Evolutionary conservation across 78 protist genomes (phyloP), one percentile per base, ranked within the genome.

Genomic region (Dictyostelium intermedium): DNA sequence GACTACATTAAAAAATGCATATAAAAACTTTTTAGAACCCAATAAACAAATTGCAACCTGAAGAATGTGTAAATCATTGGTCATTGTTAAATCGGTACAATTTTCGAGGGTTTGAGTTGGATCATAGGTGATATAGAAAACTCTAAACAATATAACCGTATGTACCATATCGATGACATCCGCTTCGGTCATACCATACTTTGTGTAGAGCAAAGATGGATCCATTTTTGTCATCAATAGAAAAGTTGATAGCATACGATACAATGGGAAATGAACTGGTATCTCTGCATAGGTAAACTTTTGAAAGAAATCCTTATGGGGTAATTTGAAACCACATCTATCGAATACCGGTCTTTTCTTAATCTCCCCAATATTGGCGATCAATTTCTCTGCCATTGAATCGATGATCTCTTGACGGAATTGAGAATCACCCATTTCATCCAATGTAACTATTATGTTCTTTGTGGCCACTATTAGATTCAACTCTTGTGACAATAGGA

Each of bases 251-350:
- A 89, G 3, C 81, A 89, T 69, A 79, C 94, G 84, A 69, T 89
- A 89, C 41, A 89, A 69, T 32, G 94, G 82, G 39, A 89, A 89
- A 70, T 89, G 94, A 69, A 89, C 82, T 89, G 94, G 94, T 32
- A 89, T 89, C 39, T 89, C 94, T 23, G 77, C 47, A 47, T 80
- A 89, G 10, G 82, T 89, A 35, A 89, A 89, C 73, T 80, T 89
- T 89, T 80, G 85, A 66, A 89, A 89, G 82, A 89, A 89, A 50
- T 89, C 94, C 35, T 39, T 43, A 47, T 89, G 94, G 69, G 94
- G 94, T 50, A 89, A 89, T 47, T 43, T 18, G 6, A 89, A 37
- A 1, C 86, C 86, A 82, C 60, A 39, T 56, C 86, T 56, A 13
- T 34, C 8, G n/a, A 32, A 16, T 3, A 82, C 14, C 37, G 61